Base-by-base conservation (phyloP, 2,329 filamentous ascomycete genomes). In the Xylariaceae sp. region DNA sequence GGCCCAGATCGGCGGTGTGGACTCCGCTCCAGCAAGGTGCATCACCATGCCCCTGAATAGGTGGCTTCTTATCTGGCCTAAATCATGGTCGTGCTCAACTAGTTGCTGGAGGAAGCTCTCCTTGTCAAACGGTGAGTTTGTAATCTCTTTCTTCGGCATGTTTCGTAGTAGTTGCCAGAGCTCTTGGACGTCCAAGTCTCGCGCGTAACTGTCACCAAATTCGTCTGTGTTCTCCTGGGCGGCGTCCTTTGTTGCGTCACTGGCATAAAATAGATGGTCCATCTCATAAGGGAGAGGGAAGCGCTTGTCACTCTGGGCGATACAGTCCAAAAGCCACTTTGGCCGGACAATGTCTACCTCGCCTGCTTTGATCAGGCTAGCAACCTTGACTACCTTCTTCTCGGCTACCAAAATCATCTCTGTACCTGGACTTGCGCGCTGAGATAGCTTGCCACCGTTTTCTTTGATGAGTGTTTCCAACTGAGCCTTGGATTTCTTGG, bases 311-410 rank as follows among this genome's bases (percentile, higher is more conserved):
- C 59, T 80, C 72, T 70, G 84, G 70, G 81, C 80, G 27, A 96
- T 78, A 64, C 91, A 94, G 69, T 97, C 92, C 23, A 89, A 77
- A 2, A 97, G 75, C 94, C 94, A 99, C 5, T 77, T 80, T 0
- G 92, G 89, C 18, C 84, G 84, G 51, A 97, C 79, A 44, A 99
- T 87, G 61, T 91, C 86, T 6, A 83, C 79, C 0, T 82, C 77
- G 3, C 85, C 87, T 5, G 77, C 79, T 64, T 94, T 96, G 57
- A 91, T 85, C 7, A 97, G 73, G 8, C 90, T 92, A 1, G 90
- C 89, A 1, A 92, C 92, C 66, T 92, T 92, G 61, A 97, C 86
- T 0, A 84, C 80, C 36, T 80, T 88, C 70, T 91, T 89, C 60
- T 97, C 92, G 0, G 89, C 91, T 9, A 97, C 75, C 44, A 92